phyloP scores from a whole-genome alignment of 495 filamentous ascomycete genomes.

The Chaetomium fimeti region DNA sequence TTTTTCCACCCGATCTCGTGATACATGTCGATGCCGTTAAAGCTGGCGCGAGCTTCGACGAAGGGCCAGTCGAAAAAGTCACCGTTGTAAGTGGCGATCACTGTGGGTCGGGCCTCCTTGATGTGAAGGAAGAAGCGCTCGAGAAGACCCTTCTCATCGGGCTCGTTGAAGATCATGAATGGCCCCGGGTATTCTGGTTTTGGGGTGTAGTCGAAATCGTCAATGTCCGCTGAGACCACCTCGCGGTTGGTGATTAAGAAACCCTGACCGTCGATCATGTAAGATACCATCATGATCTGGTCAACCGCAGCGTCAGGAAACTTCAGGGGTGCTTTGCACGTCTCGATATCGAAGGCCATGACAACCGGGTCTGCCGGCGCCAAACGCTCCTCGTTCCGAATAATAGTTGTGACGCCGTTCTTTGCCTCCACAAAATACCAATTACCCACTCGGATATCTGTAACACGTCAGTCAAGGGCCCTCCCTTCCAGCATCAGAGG shows the following conservation, averaged over 20 bases:
- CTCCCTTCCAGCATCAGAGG: not conserved
- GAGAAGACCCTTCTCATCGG: slow-evolving; percentile 81
- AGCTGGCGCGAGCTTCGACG: slow-evolving; percentile 86
- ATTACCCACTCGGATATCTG: slow-evolving; percentile 91
- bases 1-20: slow-evolving; percentile 94
- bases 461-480: slow-evolving; percentile 27
- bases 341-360: slow-evolving; percentile 98
- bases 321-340: slow-evolving; percentile 92
- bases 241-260: slow-evolving; percentile 98
- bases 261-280: slow-evolving; percentile 99
- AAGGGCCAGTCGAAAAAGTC: slow-evolving; percentile 99
- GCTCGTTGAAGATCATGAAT: slow-evolving; percentile 98
- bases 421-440: slow-evolving; percentile 97
- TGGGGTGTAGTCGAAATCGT: slow-evolving; percentile 97
- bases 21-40: slow-evolving; percentile 99
- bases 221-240: slow-evolving; percentile 95
- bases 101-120: slow-evolving; percentile 89
- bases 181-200: slow-evolving; percentile 92
- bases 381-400: slow-evolving; percentile 82
- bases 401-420: slow-evolving; percentile 79
- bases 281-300: slow-evolving; percentile 99
- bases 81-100: slow-evolving; percentile 99
- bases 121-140: slow-evolving; percentile 95
- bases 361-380: slow-evolving; percentile 90
- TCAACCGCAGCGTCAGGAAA: slow-evolving; percentile 96